phyloP scores from a whole-genome alignment of 345 rosid species.

The Eucalyptus erythrocorys region DNA sequence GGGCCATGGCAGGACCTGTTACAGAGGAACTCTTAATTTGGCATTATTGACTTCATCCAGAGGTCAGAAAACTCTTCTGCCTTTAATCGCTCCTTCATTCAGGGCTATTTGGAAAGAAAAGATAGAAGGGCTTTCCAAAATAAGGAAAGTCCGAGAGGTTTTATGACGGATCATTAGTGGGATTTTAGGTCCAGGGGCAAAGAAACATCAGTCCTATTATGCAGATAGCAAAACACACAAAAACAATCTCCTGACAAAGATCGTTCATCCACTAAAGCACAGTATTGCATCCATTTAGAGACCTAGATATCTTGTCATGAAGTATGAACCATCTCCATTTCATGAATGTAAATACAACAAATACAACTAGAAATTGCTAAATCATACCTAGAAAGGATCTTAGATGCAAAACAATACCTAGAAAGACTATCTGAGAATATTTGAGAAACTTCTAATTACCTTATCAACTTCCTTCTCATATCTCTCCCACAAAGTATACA shows the following conservation, averaged over 20 bases:
- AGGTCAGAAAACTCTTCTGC: not conserved
- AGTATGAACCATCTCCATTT: not conserved
- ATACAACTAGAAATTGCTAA: not conserved
- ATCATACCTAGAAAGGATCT: not conserved
- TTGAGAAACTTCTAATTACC: slow-evolving; percentile 15
- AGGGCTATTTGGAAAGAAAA: not conserved
- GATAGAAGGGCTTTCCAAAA: not conserved
- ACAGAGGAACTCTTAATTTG: not conserved
- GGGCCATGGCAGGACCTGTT: not conserved
- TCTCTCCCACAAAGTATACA: slow-evolving; percentile 47
- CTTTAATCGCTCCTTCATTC: not conserved
- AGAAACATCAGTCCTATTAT: not conserved
- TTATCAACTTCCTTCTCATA: slow-evolving; percentile 32
- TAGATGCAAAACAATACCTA: not conserved
- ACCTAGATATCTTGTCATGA: not conserved
- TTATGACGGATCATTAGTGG: not conserved
- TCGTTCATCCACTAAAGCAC: not conserved
- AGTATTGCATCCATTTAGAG: not conserved
- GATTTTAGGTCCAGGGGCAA: not conserved
- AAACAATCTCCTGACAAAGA: not conserved
- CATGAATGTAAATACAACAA: not conserved
- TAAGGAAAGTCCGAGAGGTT: not conserved
- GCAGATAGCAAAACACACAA: not conserved
- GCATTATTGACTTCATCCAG: not conserved
- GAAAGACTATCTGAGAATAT: not conserved